A percentile compares a stretch with the other conserved stretches of the same genome.
Evolutionary conservation across 306 rosid species (phyloP).

Genomic region (Medicago ruthenica): DNA sequence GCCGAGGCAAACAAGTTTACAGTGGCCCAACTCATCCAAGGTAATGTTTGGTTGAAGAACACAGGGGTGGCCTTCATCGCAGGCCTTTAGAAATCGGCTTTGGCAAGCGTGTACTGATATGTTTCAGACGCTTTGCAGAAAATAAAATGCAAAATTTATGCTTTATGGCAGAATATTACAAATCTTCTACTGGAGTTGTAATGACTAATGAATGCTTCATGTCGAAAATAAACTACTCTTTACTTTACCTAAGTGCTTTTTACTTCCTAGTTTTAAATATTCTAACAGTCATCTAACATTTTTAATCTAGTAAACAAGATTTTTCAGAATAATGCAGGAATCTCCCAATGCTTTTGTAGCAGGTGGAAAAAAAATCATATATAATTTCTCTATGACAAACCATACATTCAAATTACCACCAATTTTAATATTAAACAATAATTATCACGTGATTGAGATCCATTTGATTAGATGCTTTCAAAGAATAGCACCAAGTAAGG

Average conservation of each 20-base stretch:
- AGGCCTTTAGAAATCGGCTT: constrained; percentile 45
- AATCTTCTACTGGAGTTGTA: background rate
- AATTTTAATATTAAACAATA: too few relatives aligned
- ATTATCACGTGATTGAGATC: too few relatives aligned
- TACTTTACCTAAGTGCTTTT: background rate
- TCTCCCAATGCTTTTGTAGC: background rate
- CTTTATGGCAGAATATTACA: background rate
- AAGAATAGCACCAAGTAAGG: too few relatives aligned
- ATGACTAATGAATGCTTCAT: background rate
- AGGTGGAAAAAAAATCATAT: background rate
- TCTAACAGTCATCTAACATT: background rate
- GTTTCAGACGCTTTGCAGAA: background rate
- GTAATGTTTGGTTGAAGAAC: constrained; percentile 9
- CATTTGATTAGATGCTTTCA: too few relatives aligned
- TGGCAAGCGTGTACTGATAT: background rate
- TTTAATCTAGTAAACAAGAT: too few relatives aligned
- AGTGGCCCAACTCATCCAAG: constrained; percentile 37
- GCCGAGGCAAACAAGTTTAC: constrained; percentile 62
- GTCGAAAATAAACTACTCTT: background rate
- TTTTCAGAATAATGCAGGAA: background rate
- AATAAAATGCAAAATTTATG: background rate
- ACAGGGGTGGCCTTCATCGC: constrained; percentile 58
- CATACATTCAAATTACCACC: too few relatives aligned
- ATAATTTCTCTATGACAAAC: too few relatives aligned
- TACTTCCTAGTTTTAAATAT: background rate